Evolutionary conservation across 495 filamentous ascomycete species (phyloP).

Genomic region (Viridothelium virens): DNA sequence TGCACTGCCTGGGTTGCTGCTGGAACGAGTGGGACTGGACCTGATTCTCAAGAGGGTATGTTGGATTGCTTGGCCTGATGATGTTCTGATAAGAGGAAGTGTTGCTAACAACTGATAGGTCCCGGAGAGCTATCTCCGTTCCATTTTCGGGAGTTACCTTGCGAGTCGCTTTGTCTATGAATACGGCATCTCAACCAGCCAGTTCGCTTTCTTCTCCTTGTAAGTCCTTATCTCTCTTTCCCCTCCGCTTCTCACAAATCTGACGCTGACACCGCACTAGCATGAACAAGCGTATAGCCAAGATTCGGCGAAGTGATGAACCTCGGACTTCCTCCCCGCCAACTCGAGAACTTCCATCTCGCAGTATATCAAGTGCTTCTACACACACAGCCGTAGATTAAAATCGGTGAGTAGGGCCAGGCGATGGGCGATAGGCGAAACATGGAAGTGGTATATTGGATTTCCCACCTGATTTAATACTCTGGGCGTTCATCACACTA

Average conservation of each 20-base stretch:
- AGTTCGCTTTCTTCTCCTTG: conserved; percentile 99
- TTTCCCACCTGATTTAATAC: too few relatives aligned
- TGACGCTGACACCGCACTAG: conserved; percentile 13
- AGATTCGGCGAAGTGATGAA: not conserved
- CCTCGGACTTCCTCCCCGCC: not conserved
- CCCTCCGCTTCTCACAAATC: not conserved
- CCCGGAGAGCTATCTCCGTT: conserved; percentile 82
- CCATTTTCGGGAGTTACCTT: conserved; percentile 93
- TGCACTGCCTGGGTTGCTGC: conserved; percentile 74
- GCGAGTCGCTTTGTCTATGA: conserved; percentile 94
- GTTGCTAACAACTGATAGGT: conserved; percentile 46
- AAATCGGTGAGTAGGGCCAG: too few relatives aligned
- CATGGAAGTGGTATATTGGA: too few relatives aligned
- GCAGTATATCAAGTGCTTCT: not conserved
- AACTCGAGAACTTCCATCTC: not conserved
- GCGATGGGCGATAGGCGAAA: too few relatives aligned
- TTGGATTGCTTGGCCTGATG: conserved; percentile 16
- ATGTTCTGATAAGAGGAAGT: not conserved
- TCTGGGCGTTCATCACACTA: too few relatives aligned
- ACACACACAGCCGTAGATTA: not conserved
- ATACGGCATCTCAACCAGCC: conserved; percentile 83
- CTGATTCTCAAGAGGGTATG: conserved; percentile 71
- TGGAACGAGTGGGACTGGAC: conserved; percentile 84
- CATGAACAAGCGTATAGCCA: conserved; percentile 36
- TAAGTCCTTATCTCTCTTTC: conserved; percentile 45